Evolutionary conservation across 257 asterid species (phyloP).

Genomic region (Solanum ossicruentum): DNA sequence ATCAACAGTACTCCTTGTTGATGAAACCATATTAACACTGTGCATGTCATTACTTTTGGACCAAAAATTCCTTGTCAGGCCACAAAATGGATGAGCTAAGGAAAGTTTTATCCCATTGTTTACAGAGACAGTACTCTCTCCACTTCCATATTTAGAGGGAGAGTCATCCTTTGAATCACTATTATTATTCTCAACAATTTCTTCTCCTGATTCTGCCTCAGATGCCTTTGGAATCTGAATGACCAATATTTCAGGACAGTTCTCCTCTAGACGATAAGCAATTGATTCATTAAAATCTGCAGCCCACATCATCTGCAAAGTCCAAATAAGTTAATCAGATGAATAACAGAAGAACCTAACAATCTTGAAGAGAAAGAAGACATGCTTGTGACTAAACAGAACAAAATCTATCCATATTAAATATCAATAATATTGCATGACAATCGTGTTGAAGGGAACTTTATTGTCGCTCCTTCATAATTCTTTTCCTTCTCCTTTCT

Average conservation of each 20-base stretch:
- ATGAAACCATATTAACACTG: slow-evolving; percentile 30
- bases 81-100: slow-evolving; percentile 69
- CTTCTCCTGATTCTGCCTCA: slow-evolving; percentile 45
- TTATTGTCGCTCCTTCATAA: not conserved
- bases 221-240: slow-evolving; percentile 52
- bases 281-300: slow-evolving; percentile 82
- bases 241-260: slow-evolving; percentile 62
- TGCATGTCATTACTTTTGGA: slow-evolving; percentile 50
- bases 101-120: slow-evolving; percentile 35
- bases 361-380: not conserved
- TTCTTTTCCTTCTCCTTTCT: not conserved
- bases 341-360: not conserved
- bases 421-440: not conserved
- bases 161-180: slow-evolving; percentile 24
- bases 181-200: slow-evolving; percentile 27
- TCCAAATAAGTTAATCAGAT: not conserved
- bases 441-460: not conserved
- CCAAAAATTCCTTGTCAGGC: slow-evolving; percentile 78
- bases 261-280: slow-evolving; percentile 49
- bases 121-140: slow-evolving; percentile 37
- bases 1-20: slow-evolving; percentile 68
- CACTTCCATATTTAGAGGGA: slow-evolving; percentile 36
- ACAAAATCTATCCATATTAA: not conserved
- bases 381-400: not conserved
- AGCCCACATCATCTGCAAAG: slow-evolving; percentile 96